Evolutionary conservation across 2,329 filamentous ascomycete genomes (phyloP), one percentile per base, ranked within the genome.

Genomic region (Fonsecaea pugnacius): DNA sequence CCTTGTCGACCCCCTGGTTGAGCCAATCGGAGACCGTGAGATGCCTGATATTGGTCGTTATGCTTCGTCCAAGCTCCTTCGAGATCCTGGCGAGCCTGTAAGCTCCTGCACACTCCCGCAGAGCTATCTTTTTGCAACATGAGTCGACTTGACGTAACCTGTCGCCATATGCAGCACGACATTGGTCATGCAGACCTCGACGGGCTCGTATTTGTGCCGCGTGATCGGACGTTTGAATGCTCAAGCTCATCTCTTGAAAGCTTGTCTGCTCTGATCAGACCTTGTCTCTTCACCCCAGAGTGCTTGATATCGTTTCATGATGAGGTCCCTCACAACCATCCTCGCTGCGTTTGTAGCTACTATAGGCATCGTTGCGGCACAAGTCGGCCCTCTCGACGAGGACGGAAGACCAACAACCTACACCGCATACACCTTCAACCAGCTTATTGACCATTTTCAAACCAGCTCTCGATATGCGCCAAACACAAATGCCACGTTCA

Each of bases 401-500:
- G 61, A 69, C 40, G 68, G 66, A 7, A 62, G 69, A 43, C 69
- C 67, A 12, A 69, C 67, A 9, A 68, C 51, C 24, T 70, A 70
- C 52, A 65, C 66, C 5, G 64, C 60, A 6, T 64, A 70, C 58
- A 61, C 57, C 33, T 67, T 69, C 36, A 58, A 63, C 33, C 67
- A 69, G 43, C 54, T 54, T 14, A 70, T 70, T n/a, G 69, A 70
- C 51, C 69, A 70, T 46, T 70, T 69, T 38, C 67, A 35, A 36
- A 56, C 60, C 24, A 68, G 65, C 61, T 32, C 65, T 10, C 62
- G 68, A 12, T 70, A 68, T 60, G 62, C 62, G n/a, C 66, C 68
- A n/a, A 62, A 64, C 38, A 64, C 60, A 12, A 68, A 63, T 63
- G 80, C 75, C 18, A 86, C 82, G 1, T 86, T 85, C 71, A 77